Evolutionary conservation across 768 basidiomycete genomes (phyloP).

Genomic region (Ramaria sp.): DNA sequence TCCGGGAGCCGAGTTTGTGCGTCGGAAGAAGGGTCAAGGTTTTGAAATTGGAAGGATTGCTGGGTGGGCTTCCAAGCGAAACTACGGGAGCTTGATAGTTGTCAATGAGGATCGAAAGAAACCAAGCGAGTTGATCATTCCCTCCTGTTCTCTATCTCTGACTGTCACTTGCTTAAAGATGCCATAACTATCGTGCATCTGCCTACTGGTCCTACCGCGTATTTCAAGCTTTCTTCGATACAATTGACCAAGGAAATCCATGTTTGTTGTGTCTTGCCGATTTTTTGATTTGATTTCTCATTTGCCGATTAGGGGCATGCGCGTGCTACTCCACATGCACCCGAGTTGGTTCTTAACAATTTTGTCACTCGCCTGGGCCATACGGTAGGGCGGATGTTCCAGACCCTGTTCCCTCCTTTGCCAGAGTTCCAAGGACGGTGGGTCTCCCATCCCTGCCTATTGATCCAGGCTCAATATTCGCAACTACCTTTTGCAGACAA

Average conservation of each 20-base stretch:
- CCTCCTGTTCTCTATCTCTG: slow-evolving; percentile 4
- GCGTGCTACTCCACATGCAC: slow-evolving; percentile 82
- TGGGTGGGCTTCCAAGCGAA: slow-evolving; percentile 83
- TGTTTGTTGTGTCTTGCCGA: slow-evolving; percentile 30
- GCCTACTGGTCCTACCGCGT: slow-evolving; percentile 87
- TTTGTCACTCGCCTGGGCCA: slow-evolving; percentile 93
- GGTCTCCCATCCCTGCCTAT: neutral
- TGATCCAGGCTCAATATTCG: neutral
- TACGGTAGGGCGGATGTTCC: slow-evolving; percentile 89
- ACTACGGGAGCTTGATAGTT: slow-evolving; percentile 81
- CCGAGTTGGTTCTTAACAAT: slow-evolving; percentile 90
- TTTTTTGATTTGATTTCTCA: neutral
- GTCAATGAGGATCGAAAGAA: slow-evolving; percentile 95
- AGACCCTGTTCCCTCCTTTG: slow-evolving; percentile 89
- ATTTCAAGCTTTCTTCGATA: slow-evolving; percentile 88
- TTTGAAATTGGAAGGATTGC: slow-evolving; percentile 88
- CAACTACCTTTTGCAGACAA: slow-evolving; percentile 38
- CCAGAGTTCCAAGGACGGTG: slow-evolving; percentile 79
- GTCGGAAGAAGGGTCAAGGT: slow-evolving; percentile 78
- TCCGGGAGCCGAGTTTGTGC: slow-evolving; percentile 84
- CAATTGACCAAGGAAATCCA: slow-evolving; percentile 79
- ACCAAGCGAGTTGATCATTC: slow-evolving; percentile 56
- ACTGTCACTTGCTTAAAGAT: slow-evolving; percentile 36
- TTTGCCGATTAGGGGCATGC: slow-evolving; percentile 65
- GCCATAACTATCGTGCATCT: slow-evolving; percentile 87